Percentiles rank a stretch among this genome's conserved stretches.
These are phyloP conservation scores for Syzygium aqueum DNA, from an alignment of 345 rosid genomes.

Conservation along the genomic window DNA sequence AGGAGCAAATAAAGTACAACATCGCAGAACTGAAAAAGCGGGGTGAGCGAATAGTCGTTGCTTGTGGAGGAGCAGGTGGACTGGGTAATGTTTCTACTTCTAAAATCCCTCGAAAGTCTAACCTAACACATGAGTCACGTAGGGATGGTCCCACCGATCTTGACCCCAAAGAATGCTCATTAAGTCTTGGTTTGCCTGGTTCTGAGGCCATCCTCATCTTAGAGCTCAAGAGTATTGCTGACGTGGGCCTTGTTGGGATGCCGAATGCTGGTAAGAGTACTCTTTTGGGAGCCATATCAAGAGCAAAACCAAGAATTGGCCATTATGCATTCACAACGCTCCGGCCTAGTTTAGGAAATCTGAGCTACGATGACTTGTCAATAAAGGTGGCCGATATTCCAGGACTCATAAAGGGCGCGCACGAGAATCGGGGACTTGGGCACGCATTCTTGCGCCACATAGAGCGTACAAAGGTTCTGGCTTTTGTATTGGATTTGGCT, in stretches of 20 bases:
- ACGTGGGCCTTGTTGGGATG: slow-evolving; percentile 96
- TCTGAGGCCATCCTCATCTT: slow-evolving; percentile 53
- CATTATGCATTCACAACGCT: slow-evolving; percentile 88
- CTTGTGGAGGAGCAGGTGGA: slow-evolving; percentile 85
- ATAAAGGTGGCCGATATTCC: slow-evolving; percentile 94
- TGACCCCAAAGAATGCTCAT: slow-evolving; percentile 25
- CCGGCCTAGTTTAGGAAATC: slow-evolving; percentile 79
- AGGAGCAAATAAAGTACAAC: slow-evolving; percentile 39
- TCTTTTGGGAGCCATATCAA: slow-evolving; percentile 76
- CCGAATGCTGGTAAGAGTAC: slow-evolving; percentile 97
- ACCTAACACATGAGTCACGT: slow-evolving; percentile 13
- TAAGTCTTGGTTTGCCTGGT: slow-evolving; percentile 50
- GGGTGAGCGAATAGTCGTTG: slow-evolving; percentile 63
- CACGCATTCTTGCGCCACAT: slow-evolving; percentile 89
- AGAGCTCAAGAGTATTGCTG: slow-evolving; percentile 93
- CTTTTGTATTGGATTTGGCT: slow-evolving; percentile 81
- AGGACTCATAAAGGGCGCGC: slow-evolving; percentile 88
- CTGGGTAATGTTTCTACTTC: slow-evolving; percentile 49
- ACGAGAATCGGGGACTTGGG: slow-evolving; percentile 78
- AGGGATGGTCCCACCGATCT: slow-evolving; percentile 7
- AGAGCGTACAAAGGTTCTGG: slow-evolving; percentile 89
- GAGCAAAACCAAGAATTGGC: slow-evolving; percentile 78
- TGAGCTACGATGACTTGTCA: slow-evolving; percentile 68
- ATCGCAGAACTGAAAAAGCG: slow-evolving; percentile 66
- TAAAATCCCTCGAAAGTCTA: slow-evolving; percentile 28